Percentiles rank a stretch among this genome's conserved stretches.
These are phyloP conservation scores for Talaromyces sp. DNA, from an alignment of 2,329 filamentous ascomycete species.

Conservation along the genomic window DNA sequence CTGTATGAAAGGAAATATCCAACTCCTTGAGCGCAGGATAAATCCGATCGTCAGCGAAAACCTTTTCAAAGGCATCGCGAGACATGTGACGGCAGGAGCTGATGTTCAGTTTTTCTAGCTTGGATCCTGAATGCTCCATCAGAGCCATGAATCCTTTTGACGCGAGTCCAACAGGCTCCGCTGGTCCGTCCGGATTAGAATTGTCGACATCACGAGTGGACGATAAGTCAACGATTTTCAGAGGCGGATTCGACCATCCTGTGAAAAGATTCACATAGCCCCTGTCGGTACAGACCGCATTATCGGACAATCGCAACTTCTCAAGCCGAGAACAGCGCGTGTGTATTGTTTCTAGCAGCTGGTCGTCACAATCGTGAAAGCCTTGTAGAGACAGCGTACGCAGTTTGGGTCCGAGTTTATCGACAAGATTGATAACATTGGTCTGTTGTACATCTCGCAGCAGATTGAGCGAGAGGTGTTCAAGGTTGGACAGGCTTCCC, in stretches of 20 bases:
- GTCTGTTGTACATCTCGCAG: constrained; percentile 52
- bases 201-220: constrained; percentile 74
- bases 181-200: constrained; percentile 57
- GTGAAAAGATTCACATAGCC: constrained; percentile 69
- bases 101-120: constrained; percentile 66
- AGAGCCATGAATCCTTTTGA: constrained; percentile 70
- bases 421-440: constrained; percentile 57
- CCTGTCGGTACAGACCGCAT: constrained; percentile 67
- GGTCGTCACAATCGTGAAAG: constrained; percentile 62
- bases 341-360: constrained; percentile 66
- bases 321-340: constrained; percentile 59
- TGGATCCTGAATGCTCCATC: constrained; percentile 73
- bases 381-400: constrained; percentile 70
- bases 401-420: constrained; percentile 60
- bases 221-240: constrained; percentile 68
- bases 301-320: constrained; percentile 79
- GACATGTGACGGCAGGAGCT: constrained; percentile 79
- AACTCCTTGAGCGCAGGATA: constrained; percentile 68
- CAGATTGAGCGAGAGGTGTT: constrained; percentile 71
- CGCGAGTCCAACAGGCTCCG: constrained; percentile 65
- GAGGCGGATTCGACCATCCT: constrained; percentile 66
- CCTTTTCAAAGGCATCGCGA: constrained; percentile 63
- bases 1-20: constrained; percentile 64
- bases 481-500: constrained; percentile 56
- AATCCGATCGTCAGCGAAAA: constrained; percentile 57